A percentile compares a stretch with the other conserved stretches of the same genome.
These are phyloP conservation scores for Leucosporidium scottii DNA, from an alignment of 768 basidiomycete species.

Conservation along the genomic window DNA sequence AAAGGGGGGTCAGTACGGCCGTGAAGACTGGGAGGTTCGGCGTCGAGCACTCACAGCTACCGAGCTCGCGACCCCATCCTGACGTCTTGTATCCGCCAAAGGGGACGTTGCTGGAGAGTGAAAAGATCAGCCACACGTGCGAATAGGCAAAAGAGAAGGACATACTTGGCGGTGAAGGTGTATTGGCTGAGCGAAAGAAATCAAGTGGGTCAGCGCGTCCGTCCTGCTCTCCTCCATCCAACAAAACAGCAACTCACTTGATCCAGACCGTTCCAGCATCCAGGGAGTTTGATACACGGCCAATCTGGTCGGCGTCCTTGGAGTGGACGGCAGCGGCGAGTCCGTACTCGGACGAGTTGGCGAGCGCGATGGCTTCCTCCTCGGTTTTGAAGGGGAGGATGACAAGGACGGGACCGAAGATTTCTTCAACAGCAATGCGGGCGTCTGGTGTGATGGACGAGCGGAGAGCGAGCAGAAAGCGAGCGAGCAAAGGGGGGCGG, in stretches of 20 bases:
- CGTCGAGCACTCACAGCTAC: constrained; percentile 41
- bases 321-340: constrained; percentile 88
- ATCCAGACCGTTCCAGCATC: constrained; percentile 67
- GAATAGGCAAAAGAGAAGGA: neutral
- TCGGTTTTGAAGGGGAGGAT: constrained; percentile 75
- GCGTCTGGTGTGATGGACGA: neutral
- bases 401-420: constrained; percentile 82
- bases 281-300: constrained; percentile 61
- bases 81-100: constrained; percentile 72
- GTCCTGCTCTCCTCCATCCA: too few species aligned
- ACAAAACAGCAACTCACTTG: constrained; percentile 50
- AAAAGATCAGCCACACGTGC: neutral
- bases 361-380: constrained; percentile 72
- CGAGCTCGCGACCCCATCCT: constrained; percentile 77
- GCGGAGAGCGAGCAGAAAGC: too few species aligned
- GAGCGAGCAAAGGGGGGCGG: constrained; percentile 28
- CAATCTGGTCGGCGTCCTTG: constrained; percentile 61
- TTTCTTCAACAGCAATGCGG: constrained; percentile 53
- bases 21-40: too few species aligned
- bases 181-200: neutral
- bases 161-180: constrained; percentile 1
- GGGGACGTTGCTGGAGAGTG: neutral
- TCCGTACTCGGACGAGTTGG: constrained; percentile 84
- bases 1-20: too few species aligned
- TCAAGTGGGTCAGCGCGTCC: neutral